phyloP scores from a whole-genome alignment of 2,329 filamentous ascomycete species.

The Claviceps arundinis region DNA sequence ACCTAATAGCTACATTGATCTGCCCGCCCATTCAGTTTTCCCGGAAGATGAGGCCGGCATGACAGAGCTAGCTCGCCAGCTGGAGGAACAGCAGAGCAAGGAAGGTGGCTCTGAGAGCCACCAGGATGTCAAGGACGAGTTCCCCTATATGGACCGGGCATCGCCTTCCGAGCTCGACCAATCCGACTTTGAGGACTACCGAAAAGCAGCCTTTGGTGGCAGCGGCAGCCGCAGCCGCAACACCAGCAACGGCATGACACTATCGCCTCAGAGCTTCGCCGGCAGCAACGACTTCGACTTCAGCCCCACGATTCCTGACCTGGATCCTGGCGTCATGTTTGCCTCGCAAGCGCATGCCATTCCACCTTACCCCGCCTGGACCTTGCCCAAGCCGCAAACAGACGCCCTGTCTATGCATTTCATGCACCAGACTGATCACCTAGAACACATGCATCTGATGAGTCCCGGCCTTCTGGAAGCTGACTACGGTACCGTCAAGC shows the following conservation, averaged over 20 bases:
- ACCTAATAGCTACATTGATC: constrained; percentile 46
- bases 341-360: constrained; percentile 22
- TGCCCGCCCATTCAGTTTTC: constrained; percentile 44
- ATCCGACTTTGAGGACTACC: constrained; percentile 43
- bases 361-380: constrained; percentile 19
- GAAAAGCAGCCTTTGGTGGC: constrained; percentile 31
- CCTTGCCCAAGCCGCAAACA: constrained; percentile 15
- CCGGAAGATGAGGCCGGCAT: constrained; percentile 48
- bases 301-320: constrained; percentile 19
- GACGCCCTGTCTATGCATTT: constrained; percentile 24
- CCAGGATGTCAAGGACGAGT: constrained; percentile 11
- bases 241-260: constrained; percentile 22
- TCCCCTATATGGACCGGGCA: constrained; percentile 25
- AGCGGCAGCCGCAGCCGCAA: constrained; percentile 13
- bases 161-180: constrained; percentile 43
- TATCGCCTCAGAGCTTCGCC: constrained; percentile 41
- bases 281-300: constrained; percentile 25
- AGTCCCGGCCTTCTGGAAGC: constrained; percentile 37
- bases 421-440: constrained; percentile 24
- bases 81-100: constrained; percentile 34
- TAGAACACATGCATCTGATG: constrained; percentile 32
- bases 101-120: constrained; percentile 19
- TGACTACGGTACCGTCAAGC: constrained; percentile 42
- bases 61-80: constrained; percentile 40
- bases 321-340: constrained; percentile 22